Conservation (phyloP, 2,329 filamentous ascomycete genomes). For the Aspergillus latus region DNA sequence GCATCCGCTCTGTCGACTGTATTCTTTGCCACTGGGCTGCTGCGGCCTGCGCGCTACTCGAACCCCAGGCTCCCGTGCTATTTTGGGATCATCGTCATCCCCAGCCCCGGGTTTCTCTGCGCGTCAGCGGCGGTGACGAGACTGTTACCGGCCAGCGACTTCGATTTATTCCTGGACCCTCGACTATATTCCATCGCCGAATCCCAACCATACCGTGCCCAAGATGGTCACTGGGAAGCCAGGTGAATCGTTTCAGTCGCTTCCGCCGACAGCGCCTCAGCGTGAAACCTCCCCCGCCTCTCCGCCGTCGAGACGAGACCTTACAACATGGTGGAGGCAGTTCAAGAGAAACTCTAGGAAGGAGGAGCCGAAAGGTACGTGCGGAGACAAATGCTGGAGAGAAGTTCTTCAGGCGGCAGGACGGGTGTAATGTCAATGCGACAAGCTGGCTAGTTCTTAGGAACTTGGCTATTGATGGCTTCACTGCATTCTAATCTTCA, state of each 20-base stretch:
- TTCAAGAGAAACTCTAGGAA: slow-evolving; percentile 74
- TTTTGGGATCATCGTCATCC: slow-evolving; percentile 29
- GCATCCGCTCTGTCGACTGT: slow-evolving; percentile 1
- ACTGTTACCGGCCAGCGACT: slow-evolving; percentile 13
- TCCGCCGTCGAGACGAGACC: slow-evolving; percentile 79
- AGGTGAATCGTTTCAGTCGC: slow-evolving; percentile 35
- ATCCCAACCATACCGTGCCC: slow-evolving; percentile 5
- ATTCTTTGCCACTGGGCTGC: slow-evolving; percentile 13
- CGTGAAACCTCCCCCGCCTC: slow-evolving; percentile 58
- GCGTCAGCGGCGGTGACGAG: slow-evolving; percentile 33
- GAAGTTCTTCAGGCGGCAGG: not conserved
- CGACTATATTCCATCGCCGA: slow-evolving; percentile 1
- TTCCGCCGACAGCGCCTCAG: slow-evolving; percentile 30
- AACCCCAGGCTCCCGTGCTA: slow-evolving; percentile 27
- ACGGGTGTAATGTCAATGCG: slow-evolving; percentile 3
- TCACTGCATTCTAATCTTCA: no score
- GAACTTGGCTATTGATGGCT: not conserved
- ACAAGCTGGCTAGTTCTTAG: not conserved
- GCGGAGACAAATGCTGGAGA: slow-evolving; percentile 35
- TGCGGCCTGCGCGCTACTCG: slow-evolving; percentile 22
- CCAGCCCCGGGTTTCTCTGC: slow-evolving; percentile 33
- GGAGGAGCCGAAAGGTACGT: slow-evolving; percentile 59
- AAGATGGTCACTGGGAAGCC: slow-evolving; percentile 42
- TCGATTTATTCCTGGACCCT: slow-evolving; percentile 18
- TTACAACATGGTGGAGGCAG: slow-evolving; percentile 96